Base-by-base conservation (phyloP, 2,329 filamentous ascomycete genomes). In the Neofusicoccum parvum region DNA sequence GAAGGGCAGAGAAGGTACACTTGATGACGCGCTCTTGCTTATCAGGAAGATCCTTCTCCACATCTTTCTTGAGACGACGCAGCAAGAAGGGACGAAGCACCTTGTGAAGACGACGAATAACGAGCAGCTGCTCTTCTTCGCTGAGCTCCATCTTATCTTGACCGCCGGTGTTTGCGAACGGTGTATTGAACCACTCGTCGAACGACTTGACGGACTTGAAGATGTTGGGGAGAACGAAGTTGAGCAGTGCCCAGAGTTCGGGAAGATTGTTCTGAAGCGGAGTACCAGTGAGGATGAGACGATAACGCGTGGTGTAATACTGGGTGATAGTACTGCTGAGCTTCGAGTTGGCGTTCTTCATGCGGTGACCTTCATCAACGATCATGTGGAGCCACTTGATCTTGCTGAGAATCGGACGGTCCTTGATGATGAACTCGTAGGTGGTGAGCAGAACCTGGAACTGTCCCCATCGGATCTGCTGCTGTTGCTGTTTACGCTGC, bases 381-480 rank as follows among this genome's bases (percentile, higher is more conserved):
- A 99, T 98, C 95, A 99, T 98, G 81, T 99, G 95, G 73, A 97
- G 90, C 95, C 95, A 99, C 81, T 98, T 98, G 81, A 99, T 94
- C 84, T 98, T 98, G 83, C 92, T 96, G 12, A 99, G 82, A 70
- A 99, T 85, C 0, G 94, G 94, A 41, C 95, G 89, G 75, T 99
- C 95, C 82, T 98, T 99, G 86, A 99, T 99, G 80, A 99, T 96
- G 81, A 98, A 99, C 78, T 99, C 95, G 81, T 99, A 99, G 0
- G 95, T 99, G 1, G 95, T 99, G 66, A 99, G 86, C 11, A 99
- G 83, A 56, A 99, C 95, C 78, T 99, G 95, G 86, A 99, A 99
- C 65, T 92, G 88, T 54, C 94, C 94, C 79, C 92, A 94, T 59
- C 95, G 92, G 71, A 99, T 96, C 78, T 93, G 92, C 70, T 97